phyloP scores from a whole-genome alignment of 495 filamentous ascomycete species.

The Hypoxylon crocopeplum region DNA sequence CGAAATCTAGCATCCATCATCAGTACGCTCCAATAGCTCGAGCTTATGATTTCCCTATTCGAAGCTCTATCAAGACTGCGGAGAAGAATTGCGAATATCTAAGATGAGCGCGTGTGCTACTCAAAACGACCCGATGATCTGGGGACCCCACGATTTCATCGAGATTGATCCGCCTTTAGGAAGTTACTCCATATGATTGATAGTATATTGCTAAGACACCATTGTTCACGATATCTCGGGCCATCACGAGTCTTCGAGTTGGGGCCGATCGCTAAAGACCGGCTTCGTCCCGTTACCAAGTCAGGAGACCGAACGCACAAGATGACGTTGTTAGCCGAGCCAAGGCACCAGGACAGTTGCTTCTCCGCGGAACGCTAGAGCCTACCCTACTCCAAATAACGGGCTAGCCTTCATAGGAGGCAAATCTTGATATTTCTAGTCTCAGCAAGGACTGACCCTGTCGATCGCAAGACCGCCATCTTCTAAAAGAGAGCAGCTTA shows the following conservation, averaged over 20 bases:
- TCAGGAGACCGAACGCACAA: constrained; percentile 14
- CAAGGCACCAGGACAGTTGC: neutral
- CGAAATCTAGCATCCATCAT: constrained; percentile 12
- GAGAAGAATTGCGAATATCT: constrained; percentile 14
- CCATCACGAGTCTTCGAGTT: constrained; percentile 7
- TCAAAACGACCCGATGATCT: constrained; percentile 11
- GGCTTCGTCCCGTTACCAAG: constrained; percentile 10
- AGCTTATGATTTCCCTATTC: constrained; percentile 10
- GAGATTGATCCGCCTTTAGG: constrained; percentile 1
- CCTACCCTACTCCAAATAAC: neutral
- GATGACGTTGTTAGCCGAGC: constrained; percentile 27
- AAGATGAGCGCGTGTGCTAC: constrained; percentile 9
- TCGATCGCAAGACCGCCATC: constrained; percentile 6
- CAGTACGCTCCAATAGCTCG: neutral
- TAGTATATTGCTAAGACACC: constrained; percentile 5
- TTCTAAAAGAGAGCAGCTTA: constrained; percentile 6
- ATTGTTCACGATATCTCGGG: constrained; percentile 16
- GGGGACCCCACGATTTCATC: constrained; percentile 11
- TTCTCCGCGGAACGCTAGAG: constrained; percentile 22
- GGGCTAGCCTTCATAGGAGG: no score
- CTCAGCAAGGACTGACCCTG: neutral
- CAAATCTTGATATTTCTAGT: no score
- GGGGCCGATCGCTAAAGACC: neutral
- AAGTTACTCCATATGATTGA: neutral
- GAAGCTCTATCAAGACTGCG: constrained; percentile 6